Evolutionary conservation across 257 asterid genomes (phyloP), one percentile per base, ranked within the genome.

Genomic region (Eucommia ulmoides): DNA sequence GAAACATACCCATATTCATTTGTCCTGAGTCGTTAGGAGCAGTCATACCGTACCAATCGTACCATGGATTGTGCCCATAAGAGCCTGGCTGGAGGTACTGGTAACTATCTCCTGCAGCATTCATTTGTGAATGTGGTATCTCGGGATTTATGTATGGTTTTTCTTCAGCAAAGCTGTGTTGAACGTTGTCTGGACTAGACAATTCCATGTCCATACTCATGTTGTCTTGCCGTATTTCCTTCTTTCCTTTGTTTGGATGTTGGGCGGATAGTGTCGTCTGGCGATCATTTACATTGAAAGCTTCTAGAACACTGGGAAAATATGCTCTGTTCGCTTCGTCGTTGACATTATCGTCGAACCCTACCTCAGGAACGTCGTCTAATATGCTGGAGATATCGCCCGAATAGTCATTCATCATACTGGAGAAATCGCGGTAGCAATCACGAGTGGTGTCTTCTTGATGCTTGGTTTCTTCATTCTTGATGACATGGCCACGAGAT

Each of bases 401-500:
- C n/a, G n/a, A n/a, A 8, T 54, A 67, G 53, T 63, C 80, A 59
- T 60, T 54, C 38, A 54, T 65, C 41, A 72, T 12, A 41, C 60
- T 47, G 7, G 83, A 69, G 62, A 80, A 74, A 60, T 65, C 82
- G 29, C 53, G 54, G 23, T 66, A 79, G 62, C 81, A 79, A 42
- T 75, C 81, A 45, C 60, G 54, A 1, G 61, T 63, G 54, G 69
- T 81, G 62, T 70, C 77, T 79, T 73, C 65, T 60, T 70, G 25
- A 60, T 75, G 73, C 54, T 73, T 76, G 17, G 71, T 65, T 45
- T 61, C 16, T 35, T 35, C 66, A 57, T 33, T 45, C 70, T 69
- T 24, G 72, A 61, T n/a, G 56, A 49, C n/a, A 60, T 82, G 97
- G 41, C 76, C 73, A 8, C 69, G 77, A 69, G 54, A 64, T 49